phyloP scores from a whole-genome alignment of 805 yeast genomes.

The Candida tallmaniae region DNA sequence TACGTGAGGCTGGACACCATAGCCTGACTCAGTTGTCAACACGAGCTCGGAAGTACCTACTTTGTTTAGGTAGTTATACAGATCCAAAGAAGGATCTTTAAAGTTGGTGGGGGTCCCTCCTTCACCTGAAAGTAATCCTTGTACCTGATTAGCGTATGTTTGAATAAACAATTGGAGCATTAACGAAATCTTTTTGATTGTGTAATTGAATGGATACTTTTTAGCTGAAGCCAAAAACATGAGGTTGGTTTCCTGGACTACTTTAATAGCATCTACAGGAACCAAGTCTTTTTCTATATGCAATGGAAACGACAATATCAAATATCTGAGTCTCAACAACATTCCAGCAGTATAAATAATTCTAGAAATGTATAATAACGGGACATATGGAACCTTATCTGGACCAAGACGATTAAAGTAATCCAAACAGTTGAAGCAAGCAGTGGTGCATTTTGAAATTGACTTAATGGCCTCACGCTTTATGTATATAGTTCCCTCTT shows the following conservation, averaged over 20 bases:
- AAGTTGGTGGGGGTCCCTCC: conserved; percentile 13
- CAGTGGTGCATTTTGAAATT: conserved; percentile 47
- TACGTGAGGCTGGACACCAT: conserved; percentile 12
- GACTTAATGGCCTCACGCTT: conserved; percentile 34
- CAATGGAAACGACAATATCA: conserved; percentile 50
- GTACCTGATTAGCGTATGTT: conserved; percentile 56
- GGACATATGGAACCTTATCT: conserved; percentile 50
- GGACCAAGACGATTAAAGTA: conserved; percentile 43
- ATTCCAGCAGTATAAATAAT: conserved; percentile 64
- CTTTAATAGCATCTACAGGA: conserved; percentile 41
- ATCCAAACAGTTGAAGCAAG: conserved; percentile 49
- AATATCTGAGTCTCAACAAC: conserved; percentile 52
- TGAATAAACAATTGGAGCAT: conserved; percentile 57
- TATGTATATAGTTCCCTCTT: conserved; percentile 11
- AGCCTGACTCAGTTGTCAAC: conserved; percentile 9
- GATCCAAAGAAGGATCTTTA: neutral
- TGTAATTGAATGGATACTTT: conserved; percentile 37
- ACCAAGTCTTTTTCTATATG: conserved; percentile 40
- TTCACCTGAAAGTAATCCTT: conserved; percentile 18
- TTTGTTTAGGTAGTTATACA: neutral
- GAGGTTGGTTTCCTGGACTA: conserved; percentile 25
- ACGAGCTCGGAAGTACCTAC: neutral
- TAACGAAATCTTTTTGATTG: conserved; percentile 49
- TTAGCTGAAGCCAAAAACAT: conserved; percentile 26
- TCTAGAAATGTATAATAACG: conserved; percentile 53